Conservation (phyloP, 805 yeast genomes). For the Cyberlindnera veronae region DNA sequence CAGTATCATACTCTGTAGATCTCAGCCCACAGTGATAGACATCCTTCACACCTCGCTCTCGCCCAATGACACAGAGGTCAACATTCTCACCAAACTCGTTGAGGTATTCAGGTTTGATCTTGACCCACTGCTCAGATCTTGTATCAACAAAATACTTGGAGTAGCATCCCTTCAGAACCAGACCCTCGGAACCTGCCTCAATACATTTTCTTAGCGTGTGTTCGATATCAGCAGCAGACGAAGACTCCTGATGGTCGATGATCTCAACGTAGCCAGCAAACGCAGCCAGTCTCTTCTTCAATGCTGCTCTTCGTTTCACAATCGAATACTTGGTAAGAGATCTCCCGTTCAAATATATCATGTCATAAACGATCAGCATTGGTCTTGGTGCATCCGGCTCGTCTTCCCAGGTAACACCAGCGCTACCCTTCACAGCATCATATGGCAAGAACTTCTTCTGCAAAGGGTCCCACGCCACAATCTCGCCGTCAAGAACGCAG, state of each 20-base stretch:
- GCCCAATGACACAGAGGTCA: conserved; percentile 79
- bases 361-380: conserved; percentile 65
- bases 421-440: conserved; percentile 73
- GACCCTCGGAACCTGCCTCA: conserved; percentile 69
- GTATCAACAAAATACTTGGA: conserved; percentile 60
- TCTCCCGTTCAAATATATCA: conserved; percentile 63
- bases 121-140: conserved; percentile 70
- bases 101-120: conserved; percentile 87
- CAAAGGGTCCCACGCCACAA: conserved; percentile 79
- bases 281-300: conserved; percentile 44
- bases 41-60: conserved; percentile 63
- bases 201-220: conserved; percentile 56
- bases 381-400: conserved; percentile 42
- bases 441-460: conserved; percentile 63
- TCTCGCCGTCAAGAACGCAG: conserved; percentile 78
- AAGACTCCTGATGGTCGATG: conserved; percentile 38
- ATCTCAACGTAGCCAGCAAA: conserved; percentile 43
- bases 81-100: conserved; percentile 83
- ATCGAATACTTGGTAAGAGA: conserved; percentile 56
- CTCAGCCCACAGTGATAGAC: conserved; percentile 73
- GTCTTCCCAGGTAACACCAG: conserved; percentile 39
- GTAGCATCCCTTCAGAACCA: conserved; percentile 64
- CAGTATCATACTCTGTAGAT: conserved; percentile 35
- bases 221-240: conserved; percentile 50
- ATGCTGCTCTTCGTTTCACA: conserved; percentile 48